Percentiles rank a stretch among this genome's conserved stretches.
Evolutionary conservation across 441 rosid species (phyloP).

Genomic region (Erodium trifolium): DNA sequence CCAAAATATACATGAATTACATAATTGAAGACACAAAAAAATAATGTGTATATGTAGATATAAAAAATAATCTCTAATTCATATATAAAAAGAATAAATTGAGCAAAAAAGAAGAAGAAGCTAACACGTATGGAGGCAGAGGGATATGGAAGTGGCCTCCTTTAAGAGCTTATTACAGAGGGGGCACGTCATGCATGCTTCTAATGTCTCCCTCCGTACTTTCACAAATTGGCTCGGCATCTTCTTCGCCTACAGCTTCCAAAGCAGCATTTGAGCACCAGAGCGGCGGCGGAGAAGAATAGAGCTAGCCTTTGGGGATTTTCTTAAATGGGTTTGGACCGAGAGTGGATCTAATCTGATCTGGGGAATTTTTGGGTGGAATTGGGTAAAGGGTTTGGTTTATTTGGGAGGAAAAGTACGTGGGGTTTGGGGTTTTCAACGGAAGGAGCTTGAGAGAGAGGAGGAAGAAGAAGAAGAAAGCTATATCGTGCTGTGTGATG

Average conservation of each 20-base stretch:
- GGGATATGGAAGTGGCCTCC: constrained; percentile 63
- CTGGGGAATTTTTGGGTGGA: not conserved
- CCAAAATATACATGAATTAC: too few relatives aligned
- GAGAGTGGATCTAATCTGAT: not conserved
- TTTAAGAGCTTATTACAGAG: constrained; percentile 48
- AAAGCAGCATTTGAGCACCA: not conserved
- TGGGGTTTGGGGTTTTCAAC: not conserved
- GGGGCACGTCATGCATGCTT: constrained; percentile 68
- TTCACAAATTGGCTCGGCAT: constrained; percentile 32
- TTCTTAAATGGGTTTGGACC: not conserved
- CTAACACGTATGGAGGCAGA: constrained; percentile 72
- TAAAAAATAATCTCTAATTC: too few relatives aligned
- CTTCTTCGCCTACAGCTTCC: too few relatives aligned
- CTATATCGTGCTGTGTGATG: not conserved
- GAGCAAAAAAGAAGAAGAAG: constrained; percentile 12
- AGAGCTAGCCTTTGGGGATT: not conserved
- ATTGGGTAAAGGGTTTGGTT: not conserved
- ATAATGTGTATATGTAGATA: too few relatives aligned
- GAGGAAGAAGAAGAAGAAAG: not conserved
- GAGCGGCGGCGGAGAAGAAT: not conserved
- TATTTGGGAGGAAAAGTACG: not conserved
- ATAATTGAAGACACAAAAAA: too few relatives aligned
- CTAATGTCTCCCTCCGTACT: constrained; percentile 39
- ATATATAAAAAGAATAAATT: not conserved
- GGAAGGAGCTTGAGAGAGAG: not conserved